Base-by-base conservation (phyloP, 768 basidiomycete species). In the Nidularia pulvinata region DNA sequence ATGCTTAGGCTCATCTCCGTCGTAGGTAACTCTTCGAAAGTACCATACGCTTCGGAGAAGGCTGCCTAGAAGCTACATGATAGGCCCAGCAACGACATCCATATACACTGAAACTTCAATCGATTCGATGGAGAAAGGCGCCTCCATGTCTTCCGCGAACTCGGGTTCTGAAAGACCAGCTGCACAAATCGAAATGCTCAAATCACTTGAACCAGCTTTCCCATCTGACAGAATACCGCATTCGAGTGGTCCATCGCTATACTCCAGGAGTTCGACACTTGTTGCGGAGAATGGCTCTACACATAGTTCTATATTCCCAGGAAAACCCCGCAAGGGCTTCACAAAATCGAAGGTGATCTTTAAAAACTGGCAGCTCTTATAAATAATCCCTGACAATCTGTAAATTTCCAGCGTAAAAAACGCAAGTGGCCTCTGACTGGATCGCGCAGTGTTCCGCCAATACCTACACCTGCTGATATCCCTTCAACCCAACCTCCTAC, bases 211-310 rank as follows among this genome's bases (percentile, higher is more conserved):
- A 19, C 19, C 19, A 19, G 19, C 19, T 19, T 19, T 19, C 19
- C 19, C 19, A 19, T 19, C 19, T n/a, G 37, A 10, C 37, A n/a
- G 9, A 9, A 9, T n/a, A 10, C 37, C 32, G 13, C 39, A 32
- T 16, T 54, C 53, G 19, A 47, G 53, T 19, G 48, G 50, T 37
- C 46, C 53, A n/a, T 49, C 53, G 14, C 48, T 43, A 14, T 54
- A 25, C 33, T 54, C 53, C 4, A 32, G 39, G 16, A 33, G 48
- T 2, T 54, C 53, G 7, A 54, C 53, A n/a, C 43, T 54, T 6
- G 42, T 54, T 19, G 53, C 53, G 30, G 53, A 54, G 46, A 35
- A 25, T 13, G 48, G 37, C 2, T 54, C 53, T 4, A 14, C 19
- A 39, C 53, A 34, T 36, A 19, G 30, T 36, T 9, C 30, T 37